Evolutionary conservation across 2,329 filamentous ascomycete species (phyloP), one percentile per base, ranked within the genome.

Genomic region (Pseudofabraea citricarpa): DNA sequence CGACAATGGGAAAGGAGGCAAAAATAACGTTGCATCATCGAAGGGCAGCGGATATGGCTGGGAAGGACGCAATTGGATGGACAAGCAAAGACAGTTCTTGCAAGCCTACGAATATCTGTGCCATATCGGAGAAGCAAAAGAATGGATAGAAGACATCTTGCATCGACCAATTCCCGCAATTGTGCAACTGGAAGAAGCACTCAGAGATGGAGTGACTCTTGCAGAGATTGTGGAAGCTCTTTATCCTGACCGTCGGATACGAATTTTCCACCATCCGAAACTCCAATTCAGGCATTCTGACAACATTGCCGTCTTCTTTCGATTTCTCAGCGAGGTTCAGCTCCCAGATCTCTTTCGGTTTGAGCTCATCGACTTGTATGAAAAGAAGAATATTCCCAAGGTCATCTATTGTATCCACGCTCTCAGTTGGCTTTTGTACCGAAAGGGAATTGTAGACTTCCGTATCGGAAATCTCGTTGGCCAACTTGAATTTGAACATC

Each of bases 311-410:
- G 79, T 93, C 38, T 98, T 98, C 70, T 97, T 97, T 68, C 82
- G 87, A 45, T 95, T 95, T 53, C 75, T 98, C 1, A 87, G 91
- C 51, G 88, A 96, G 48, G 82, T 96, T 7, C 87, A 95, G 58
- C 72, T 98, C 3, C 93, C 93, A 1, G 94, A 98, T 56, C 77
- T 98, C 15, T 98, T 98, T 64, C 83, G 91, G 45, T 98, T 98
- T 64, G 93, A 98, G 64, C 74, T 97, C 36, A 95, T 97, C 51
- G 93, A 98, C 65, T 70, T 98, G 10, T 98, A 98, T 70, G 94
- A 98, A 67, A 98, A 97, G 73, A 98, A 98, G 69, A 98, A 98
- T 58, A 94, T 97, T 1, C 93, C 93, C 4, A 98, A 97, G 65
- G 94, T 97, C 61, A 98, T 98, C 49, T 95, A 98, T 69, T 98